A percentile compares a stretch with the other conserved stretches of the same genome.
Evolutionary conservation across 2,329 filamentous ascomycete species (phyloP).

Genomic region (Ascochyta fabae): DNA sequence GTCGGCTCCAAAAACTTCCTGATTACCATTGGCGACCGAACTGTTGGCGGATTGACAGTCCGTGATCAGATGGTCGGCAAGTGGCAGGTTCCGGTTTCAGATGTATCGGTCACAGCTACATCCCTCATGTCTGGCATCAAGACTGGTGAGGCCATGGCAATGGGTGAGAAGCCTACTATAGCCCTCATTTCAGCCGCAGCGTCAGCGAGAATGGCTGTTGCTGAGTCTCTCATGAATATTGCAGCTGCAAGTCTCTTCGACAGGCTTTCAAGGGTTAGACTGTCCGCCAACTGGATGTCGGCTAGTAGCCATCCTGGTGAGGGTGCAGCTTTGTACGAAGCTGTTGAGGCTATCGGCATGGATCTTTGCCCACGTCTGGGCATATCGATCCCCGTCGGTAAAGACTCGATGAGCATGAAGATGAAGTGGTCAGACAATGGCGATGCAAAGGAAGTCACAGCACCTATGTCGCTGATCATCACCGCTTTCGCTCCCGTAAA

Average conservation of each 20-base stretch:
- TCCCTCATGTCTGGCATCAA: conserved; percentile 74
- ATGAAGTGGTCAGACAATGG: conserved; percentile 78
- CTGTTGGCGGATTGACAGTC: conserved; percentile 85
- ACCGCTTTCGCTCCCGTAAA: conserved; percentile 87
- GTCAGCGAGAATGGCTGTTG: conserved; percentile 95
- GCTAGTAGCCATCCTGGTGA: conserved; percentile 93
- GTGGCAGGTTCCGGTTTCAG: conserved; percentile 93
- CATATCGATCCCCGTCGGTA: conserved; percentile 93
- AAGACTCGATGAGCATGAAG: conserved; percentile 99
- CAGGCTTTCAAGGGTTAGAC: conserved; percentile 77
- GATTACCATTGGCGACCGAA: conserved; percentile 94
- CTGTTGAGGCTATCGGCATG: conserved; percentile 90
- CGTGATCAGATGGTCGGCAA: conserved; percentile 96
- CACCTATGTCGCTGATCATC: conserved; percentile 88
- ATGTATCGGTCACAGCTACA: conserved; percentile 90
- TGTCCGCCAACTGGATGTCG: conserved; percentile 99
- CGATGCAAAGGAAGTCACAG: conserved; percentile 82
- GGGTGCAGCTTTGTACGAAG: conserved; percentile 89
- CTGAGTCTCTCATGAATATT: conserved; percentile 90
- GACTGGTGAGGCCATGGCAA: conserved; percentile 95
- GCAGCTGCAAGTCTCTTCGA: conserved; percentile 79
- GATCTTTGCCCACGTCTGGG: conserved; percentile 89
- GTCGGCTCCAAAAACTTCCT: conserved; percentile 98
- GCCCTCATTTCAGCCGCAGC: conserved; percentile 89
- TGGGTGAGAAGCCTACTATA: conserved; percentile 89